Percentiles rank a stretch among this genome's conserved stretches.
phyloP scores from a whole-genome alignment of 352 stramenopile species.

The Pythium plurisporium region DNA sequence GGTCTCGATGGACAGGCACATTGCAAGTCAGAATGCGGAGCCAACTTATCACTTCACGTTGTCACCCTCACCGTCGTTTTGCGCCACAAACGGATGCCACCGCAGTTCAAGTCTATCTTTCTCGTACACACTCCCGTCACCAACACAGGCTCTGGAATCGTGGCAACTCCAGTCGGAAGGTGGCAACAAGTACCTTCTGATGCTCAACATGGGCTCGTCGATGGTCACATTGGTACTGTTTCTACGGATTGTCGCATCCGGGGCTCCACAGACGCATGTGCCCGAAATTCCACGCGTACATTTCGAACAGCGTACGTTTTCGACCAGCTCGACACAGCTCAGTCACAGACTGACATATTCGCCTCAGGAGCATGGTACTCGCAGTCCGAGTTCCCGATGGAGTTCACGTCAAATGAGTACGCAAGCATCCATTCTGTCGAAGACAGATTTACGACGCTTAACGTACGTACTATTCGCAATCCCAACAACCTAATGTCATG shows the following conservation, averaged over 20 bases:
- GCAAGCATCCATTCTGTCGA: neutral
- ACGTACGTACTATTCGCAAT: neutral
- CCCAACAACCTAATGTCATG: too few relatives aligned
- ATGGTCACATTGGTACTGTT: constrained; percentile 32
- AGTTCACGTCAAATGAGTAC: constrained; percentile 3
- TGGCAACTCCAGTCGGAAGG: constrained; percentile 41
- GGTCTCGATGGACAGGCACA: constrained; percentile 25
- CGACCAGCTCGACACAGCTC: neutral
- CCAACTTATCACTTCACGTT: constrained; percentile 35
- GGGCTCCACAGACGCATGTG: neutral
- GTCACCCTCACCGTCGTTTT: constrained; percentile 34
- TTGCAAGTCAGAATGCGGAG: constrained; percentile 21
- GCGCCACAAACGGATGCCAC: neutral
- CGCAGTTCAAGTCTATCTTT: constrained; percentile 34
- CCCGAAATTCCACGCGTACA: neutral
- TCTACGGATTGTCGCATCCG: neutral
- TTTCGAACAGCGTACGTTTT: constrained; percentile 10
- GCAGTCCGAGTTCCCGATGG: constrained; percentile 14
- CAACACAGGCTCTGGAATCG: constrained; percentile 28
- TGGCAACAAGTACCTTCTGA: constrained; percentile 34
- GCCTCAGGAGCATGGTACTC: constrained; percentile 15
- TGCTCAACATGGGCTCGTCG: constrained; percentile 39
- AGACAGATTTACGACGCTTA: neutral
- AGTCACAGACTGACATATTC: neutral
- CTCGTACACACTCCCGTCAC: constrained; percentile 25